These are phyloP conservation scores for Fagopyrum homotropicum DNA, from an alignment of 148 eudicot genomes.

Conservation along the genomic window DNA sequence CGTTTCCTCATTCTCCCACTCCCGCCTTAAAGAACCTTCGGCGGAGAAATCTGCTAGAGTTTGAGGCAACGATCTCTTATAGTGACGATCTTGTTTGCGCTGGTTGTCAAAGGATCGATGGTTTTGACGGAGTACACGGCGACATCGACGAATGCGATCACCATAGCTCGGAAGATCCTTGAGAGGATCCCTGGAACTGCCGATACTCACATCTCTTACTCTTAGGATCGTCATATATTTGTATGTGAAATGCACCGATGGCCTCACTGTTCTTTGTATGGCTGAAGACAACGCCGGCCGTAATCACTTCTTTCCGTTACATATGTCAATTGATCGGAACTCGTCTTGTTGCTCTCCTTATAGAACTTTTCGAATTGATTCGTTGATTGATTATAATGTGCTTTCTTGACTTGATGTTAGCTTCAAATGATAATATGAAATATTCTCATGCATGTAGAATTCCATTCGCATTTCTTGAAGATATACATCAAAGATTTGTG, in stretches of 20 bases:
- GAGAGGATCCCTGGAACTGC: constrained; percentile 62
- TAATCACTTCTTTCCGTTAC: constrained; percentile 18
- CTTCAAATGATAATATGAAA: no score
- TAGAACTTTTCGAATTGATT: neutral
- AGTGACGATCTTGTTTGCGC: constrained; percentile 72
- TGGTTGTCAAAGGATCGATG: constrained; percentile 88
- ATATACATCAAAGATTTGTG: constrained; percentile 88
- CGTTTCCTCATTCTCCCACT: neutral
- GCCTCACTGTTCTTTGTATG: constrained; percentile 88
- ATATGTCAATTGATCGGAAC: neutral
- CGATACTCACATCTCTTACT: constrained; percentile 73
- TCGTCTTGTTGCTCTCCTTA: neutral
- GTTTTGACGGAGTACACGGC: constrained; percentile 65
- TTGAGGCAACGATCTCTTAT: neutral
- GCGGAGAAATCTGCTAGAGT: neutral
- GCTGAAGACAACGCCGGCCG: constrained; percentile 82
- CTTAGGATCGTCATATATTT: constrained; percentile 88
- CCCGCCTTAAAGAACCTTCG: neutral
- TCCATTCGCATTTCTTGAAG: constrained; percentile 95
- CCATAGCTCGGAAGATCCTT: constrained; percentile 66
- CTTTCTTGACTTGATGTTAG: neutral
- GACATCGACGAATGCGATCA: constrained; percentile 71
- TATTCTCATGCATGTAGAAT: constrained; percentile 58
- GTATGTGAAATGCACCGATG: constrained; percentile 85
- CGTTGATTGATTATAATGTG: neutral